A percentile compares a stretch with the other conserved stretches of the same genome.
These are phyloP conservation scores for Pseudisothecium myosuroides DNA, from an alignment of 225 moss, liverwort and hornwort genomes.

Conservation along the genomic window DNA sequence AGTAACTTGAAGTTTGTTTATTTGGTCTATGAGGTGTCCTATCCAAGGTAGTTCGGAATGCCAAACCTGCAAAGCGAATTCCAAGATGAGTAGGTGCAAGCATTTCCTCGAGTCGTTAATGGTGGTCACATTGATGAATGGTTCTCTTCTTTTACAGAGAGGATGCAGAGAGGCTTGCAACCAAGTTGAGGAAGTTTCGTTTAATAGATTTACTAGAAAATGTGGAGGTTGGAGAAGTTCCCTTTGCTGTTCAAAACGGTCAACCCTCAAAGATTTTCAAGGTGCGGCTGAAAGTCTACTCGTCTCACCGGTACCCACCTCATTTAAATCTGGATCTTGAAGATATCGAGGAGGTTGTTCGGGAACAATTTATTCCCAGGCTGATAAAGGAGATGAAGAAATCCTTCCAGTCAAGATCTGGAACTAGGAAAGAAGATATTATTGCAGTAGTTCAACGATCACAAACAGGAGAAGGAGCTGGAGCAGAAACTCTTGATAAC, in stretches of 20 bases:
- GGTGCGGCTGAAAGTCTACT: conserved; percentile 63
- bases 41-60: neutral
- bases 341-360: conserved; percentile 47
- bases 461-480: conserved; percentile 42
- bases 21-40: neutral
- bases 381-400: conserved; percentile 68
- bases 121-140: neutral
- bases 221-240: conserved; percentile 84
- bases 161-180: conserved; percentile 85
- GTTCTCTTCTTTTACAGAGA: conserved; percentile 33
- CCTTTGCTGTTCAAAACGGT: conserved; percentile 42
- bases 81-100: neutral
- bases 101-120: neutral
- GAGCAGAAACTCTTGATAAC: conserved; percentile 11
- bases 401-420: conserved; percentile 50
- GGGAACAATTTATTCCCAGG: conserved; percentile 50
- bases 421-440: conserved; percentile 41
- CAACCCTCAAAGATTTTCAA: conserved; percentile 63
- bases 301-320: conserved; percentile 58
- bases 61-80: neutral
- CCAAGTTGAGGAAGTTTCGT: conserved; percentile 61
- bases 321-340: conserved; percentile 35
- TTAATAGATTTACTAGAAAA: conserved; percentile 74
- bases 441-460: conserved; percentile 50
- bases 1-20: neutral